Evolutionary conservation across 2,329 filamentous ascomycete genomes (phyloP).

Genomic region (Aureobasidium melanogenum): DNA sequence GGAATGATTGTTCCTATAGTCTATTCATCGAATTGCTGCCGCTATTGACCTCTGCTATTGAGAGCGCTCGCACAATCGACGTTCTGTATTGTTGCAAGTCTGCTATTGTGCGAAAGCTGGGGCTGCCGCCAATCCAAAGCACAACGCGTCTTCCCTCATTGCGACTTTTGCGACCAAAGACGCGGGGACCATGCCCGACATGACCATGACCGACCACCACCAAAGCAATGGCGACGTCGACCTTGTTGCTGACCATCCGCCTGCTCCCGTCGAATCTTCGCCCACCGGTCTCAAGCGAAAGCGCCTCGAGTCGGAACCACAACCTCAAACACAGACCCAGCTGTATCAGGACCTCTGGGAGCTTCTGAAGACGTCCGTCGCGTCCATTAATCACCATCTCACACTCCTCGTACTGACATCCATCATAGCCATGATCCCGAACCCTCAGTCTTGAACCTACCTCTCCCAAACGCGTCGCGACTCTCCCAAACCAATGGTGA

Average conservation of each 20-base stretch:
- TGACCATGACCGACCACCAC: background rate
- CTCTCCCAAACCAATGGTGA: conserved; percentile 28
- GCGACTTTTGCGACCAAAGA: conserved; percentile 10
- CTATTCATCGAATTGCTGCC: background rate
- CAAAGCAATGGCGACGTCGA: background rate
- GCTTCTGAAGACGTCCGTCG: conserved; percentile 32
- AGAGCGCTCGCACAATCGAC: background rate
- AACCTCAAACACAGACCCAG: conserved; percentile 22
- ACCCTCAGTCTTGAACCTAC: conserved; percentile 36
- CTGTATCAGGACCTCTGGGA: conserved; percentile 32
- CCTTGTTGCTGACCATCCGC: conserved; percentile 14
- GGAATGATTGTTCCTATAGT: background rate
- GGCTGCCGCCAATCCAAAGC: background rate
- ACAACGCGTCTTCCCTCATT: conserved; percentile 9
- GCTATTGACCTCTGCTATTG: background rate
- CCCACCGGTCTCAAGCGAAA: conserved; percentile 34
- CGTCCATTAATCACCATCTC: background rate
- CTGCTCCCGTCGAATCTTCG: background rate
- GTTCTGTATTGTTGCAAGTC: background rate
- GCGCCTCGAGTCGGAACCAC: conserved; percentile 26
- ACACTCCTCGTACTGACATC: conserved; percentile 12
- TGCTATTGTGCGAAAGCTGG: background rate
- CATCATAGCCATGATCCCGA: conserved; percentile 29
- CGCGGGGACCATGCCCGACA: background rate
- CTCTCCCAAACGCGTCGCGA: conserved; percentile 22